These are phyloP conservation scores for Cocos nucifera DNA, from an alignment of 176 grass and related monocot species.

Conservation along the genomic window DNA sequence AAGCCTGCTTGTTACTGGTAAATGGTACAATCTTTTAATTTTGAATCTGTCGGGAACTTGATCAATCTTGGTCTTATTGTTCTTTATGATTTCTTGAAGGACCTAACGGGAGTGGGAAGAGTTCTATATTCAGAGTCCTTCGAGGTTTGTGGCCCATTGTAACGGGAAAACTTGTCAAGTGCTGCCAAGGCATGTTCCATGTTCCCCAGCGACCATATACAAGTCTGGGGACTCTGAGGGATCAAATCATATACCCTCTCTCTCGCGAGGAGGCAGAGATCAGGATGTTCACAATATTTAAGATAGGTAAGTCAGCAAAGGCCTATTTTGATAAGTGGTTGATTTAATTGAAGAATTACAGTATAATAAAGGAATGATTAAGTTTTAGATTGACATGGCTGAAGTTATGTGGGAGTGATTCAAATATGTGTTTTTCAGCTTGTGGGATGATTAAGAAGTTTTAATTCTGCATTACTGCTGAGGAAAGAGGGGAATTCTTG, in stretches of 20 bases:
- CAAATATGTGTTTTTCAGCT: too few species aligned
- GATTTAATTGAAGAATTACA: too few species aligned
- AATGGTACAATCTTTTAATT: neutral
- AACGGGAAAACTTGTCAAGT: conserved; percentile 69
- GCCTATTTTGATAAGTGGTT: too few species aligned
- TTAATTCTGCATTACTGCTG: too few species aligned
- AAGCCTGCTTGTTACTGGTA: conserved; percentile 90
- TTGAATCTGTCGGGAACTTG: neutral
- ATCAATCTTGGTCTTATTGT: neutral
- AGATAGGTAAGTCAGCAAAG: conserved; percentile 31
- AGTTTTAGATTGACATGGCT: too few species aligned
- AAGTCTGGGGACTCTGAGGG: conserved; percentile 78
- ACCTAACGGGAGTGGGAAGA: conserved; percentile 96
- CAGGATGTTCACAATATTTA: conserved; percentile 39
- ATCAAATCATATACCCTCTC: conserved; percentile 94
- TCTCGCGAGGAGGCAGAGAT: conserved; percentile 66
- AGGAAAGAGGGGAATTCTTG: too few species aligned
- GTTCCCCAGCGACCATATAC: conserved; percentile 97
- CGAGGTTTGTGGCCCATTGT: conserved; percentile 80
- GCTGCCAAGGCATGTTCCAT: conserved; percentile 66
- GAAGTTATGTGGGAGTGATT: too few species aligned
- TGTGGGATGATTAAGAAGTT: too few species aligned
- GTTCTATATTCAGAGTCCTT: conserved; percentile 89
- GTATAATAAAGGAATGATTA: too few species aligned
- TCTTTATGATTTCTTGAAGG: conserved; percentile 38